A percentile compares a stretch with the other conserved stretches of the same genome.
phyloP scores from a whole-genome alignment of 192 early-diverging fungal genomes.

The Spinellus fusiger region DNA sequence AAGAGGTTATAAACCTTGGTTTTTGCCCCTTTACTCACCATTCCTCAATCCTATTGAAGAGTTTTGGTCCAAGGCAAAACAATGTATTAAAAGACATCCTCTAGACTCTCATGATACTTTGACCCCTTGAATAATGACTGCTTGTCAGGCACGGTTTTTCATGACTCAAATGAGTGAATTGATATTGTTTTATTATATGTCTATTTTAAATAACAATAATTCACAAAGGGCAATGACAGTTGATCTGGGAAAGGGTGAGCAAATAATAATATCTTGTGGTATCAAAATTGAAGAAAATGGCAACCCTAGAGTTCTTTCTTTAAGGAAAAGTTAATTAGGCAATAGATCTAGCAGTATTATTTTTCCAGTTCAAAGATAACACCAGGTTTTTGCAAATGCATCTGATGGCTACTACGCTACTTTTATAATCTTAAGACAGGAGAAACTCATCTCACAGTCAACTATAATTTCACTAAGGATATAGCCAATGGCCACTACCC shows the following conservation, averaged over 20 bases:
- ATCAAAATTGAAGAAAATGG: too few species aligned
- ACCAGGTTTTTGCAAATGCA: slow-evolving; percentile 9
- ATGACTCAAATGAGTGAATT: too few species aligned
- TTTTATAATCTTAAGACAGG: slow-evolving; percentile 11
- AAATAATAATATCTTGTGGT: not conserved
- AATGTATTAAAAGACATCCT: not conserved
- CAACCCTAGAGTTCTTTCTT: slow-evolving; percentile 1
- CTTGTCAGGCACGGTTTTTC: too few species aligned
- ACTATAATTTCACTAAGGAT: slow-evolving; percentile 13
- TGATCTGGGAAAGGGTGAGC: slow-evolving; percentile 1
- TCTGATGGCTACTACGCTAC: slow-evolving; percentile 8
- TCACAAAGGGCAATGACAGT: slow-evolving; percentile 3
- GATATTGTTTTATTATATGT: too few species aligned
- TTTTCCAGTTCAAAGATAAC: slow-evolving; percentile 7
- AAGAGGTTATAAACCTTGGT: not conserved
- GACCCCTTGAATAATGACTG: not conserved
- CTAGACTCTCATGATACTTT: not conserved
- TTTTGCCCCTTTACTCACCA: not conserved
- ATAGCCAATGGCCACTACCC: slow-evolving; percentile 6
- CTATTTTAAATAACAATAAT: slow-evolving; percentile 1
- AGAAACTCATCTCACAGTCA: slow-evolving; percentile 11
- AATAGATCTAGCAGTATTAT: too few species aligned
- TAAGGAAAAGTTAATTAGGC: slow-evolving; percentile 2
- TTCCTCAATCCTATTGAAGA: slow-evolving; percentile 1
- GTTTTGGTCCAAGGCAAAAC: slow-evolving; percentile 2